Conservation (phyloP, 1,284 basidiomycete genomes). For the Ceratobasidium sp. region DNA sequence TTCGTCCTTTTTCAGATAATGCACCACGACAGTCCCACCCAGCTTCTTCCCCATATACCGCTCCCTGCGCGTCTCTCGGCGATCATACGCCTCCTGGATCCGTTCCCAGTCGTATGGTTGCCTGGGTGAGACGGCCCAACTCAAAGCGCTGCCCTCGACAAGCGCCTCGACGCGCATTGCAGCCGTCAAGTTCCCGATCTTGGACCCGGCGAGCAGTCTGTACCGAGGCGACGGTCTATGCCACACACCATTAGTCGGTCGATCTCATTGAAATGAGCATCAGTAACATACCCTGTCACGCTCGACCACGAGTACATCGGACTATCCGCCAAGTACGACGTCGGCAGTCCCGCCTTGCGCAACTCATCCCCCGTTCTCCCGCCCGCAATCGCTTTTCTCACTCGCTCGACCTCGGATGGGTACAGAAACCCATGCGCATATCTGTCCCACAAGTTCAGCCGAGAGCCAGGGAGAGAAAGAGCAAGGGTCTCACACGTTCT, state of each 20-base stretch:
- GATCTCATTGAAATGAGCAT: background rate
- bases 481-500: constrained; percentile 78
- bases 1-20: constrained; percentile 95
- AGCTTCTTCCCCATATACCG: constrained; percentile 69
- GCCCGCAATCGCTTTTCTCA: constrained; percentile 57
- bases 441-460: constrained; percentile 55
- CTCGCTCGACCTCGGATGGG: constrained; percentile 83
- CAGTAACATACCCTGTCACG: constrained; percentile 72
- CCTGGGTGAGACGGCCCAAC: constrained; percentile 56
- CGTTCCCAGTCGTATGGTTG: constrained; percentile 69
- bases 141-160: constrained; percentile 81
- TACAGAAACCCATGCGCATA: constrained; percentile 97
- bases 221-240: constrained; percentile 60
- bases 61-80: constrained; percentile 71
- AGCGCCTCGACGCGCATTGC: constrained; percentile 88
- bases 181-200: constrained; percentile 66
- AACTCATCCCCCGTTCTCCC: background rate
- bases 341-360: background rate
- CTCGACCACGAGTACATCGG: constrained; percentile 80
- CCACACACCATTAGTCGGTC: background rate
- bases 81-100: constrained; percentile 67
- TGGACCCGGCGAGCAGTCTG: constrained; percentile 76
- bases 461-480: background rate
- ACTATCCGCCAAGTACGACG: constrained; percentile 49
- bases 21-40: constrained; percentile 94